Evolutionary conservation across 2,329 filamentous ascomycete species (phyloP), one percentile per base, ranked within the genome.

Genomic region (Zelopaecilomyces penicillatus): DNA sequence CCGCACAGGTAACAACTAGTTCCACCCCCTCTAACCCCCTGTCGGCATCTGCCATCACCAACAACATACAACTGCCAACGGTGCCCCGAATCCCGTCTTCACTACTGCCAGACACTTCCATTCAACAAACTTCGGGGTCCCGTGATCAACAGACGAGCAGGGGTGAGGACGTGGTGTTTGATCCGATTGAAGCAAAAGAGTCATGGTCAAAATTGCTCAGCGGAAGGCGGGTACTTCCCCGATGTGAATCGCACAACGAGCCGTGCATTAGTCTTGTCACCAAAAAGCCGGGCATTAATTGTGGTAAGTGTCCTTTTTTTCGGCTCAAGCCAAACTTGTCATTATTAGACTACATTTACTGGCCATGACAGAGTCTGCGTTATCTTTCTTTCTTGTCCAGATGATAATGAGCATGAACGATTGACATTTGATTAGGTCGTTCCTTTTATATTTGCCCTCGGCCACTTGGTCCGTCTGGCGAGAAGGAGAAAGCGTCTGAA

Each of bases 261-360:
- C 85, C 87, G 3, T 97, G 93, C 64, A 85, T 89, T 51, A 87
- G 75, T 52, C 69, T 91, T 42, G 76, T 82, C 12, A 95, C 90
- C 1, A 96, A 91, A 68, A 97, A 97, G 60, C 74, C 87, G 1
- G 93, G 93, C 2, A 69, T 87, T 50, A 98, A 97, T 57, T 83
- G 60, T 66, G 91, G 73, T 77, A 66, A 57, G 72, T 67, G 19
- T n/a, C 30, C 30, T 12, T 4, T 6, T 6, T 32, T 8, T 19
- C 19, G 3, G 19, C 19, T 19, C 19, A 19, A 19, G 19, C 19
- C 19, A 19, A 19, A n/a, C n/a, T 6, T 11, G 19, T 5, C 11
- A n/a, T 30, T 11, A 10, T 10, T n/a, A 40, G 10, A 19, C 19
- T 19, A 19, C 3, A 33, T 1, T 39, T 12, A 32, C 8, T 11